Evolutionary conservation across 2,329 filamentous ascomycete species (phyloP).

Genomic region (Pseudogymnoascus verrucosus): DNA sequence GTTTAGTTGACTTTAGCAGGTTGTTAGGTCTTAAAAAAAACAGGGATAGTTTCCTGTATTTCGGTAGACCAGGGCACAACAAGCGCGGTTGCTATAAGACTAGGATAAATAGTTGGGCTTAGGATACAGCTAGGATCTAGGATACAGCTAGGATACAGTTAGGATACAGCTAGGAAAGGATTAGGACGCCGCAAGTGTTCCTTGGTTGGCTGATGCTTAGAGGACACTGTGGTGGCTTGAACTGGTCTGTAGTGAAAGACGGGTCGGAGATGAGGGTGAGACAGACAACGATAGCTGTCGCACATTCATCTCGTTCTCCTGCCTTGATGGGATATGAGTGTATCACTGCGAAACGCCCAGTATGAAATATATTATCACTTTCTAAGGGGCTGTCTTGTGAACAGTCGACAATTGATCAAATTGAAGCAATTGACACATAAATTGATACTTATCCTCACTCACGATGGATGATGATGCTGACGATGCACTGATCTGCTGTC

Average conservation of each 20-base stretch:
- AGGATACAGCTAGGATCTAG: neutral
- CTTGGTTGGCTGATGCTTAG: neutral
- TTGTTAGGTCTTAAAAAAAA: neutral
- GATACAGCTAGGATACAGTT: neutral
- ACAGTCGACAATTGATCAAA: neutral
- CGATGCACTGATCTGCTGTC: conserved; percentile 2
- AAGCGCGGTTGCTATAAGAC: neutral
- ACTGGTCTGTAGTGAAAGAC: neutral
- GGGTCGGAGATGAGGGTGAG: conserved; percentile 3
- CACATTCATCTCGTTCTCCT: neutral
- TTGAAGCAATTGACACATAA: neutral
- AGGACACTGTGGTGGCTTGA: neutral
- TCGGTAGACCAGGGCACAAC: neutral
- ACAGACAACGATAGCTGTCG: neutral
- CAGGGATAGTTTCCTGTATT: conserved; percentile 1
- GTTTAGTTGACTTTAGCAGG: neutral
- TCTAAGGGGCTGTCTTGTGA: neutral
- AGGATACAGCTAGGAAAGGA: neutral
- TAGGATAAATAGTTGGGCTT: neutral
- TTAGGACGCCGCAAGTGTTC: neutral
- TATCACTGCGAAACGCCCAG: neutral
- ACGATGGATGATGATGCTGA: neutral
- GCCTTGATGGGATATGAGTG: neutral
- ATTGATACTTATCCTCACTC: neutral
- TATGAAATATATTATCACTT: neutral